Conservation (phyloP, 257 asterid species). For the Capsicum chinense region DNA sequence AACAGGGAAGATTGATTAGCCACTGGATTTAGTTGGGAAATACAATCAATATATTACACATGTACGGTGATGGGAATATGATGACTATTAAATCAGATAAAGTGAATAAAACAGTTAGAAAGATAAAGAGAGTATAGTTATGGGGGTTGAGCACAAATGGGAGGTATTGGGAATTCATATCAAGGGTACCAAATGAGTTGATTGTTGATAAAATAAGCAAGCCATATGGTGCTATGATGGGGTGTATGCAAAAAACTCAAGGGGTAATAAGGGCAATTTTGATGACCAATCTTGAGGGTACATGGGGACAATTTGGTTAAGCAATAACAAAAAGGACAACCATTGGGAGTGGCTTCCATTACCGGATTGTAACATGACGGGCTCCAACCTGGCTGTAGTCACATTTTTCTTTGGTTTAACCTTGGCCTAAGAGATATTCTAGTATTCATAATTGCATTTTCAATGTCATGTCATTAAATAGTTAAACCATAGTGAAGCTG, state of each 20-base stretch:
- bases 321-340: conserved; percentile 29
- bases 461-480: background rate
- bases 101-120: conserved; percentile 24
- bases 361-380: conserved; percentile 48
- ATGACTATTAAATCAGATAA: conserved; percentile 38
- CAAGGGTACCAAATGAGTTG: conserved; percentile 41
- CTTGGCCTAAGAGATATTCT: conserved; percentile 16
- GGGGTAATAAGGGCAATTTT: conserved; percentile 41
- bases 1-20: conserved; percentile 19
- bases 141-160: conserved; percentile 49
- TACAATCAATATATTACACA: conserved; percentile 37
- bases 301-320: conserved; percentile 52
- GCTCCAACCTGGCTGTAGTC: conserved; percentile 53
- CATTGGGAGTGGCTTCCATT: conserved; percentile 41
- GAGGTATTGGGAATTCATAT: conserved; percentile 43
- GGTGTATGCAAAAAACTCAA: conserved; percentile 42
- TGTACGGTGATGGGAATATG: conserved; percentile 52
- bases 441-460: background rate
- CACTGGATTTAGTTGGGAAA: conserved; percentile 38
- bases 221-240: conserved; percentile 58
- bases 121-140: conserved; percentile 39
- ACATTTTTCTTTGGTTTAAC: conserved; percentile 46
- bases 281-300: conserved; percentile 53
- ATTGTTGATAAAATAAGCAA: conserved; percentile 43
- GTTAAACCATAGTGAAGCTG: background rate